phyloP scores from a whole-genome alignment of 768 basidiomycete species.

The Lanmaoa pseudosensibilis region DNA sequence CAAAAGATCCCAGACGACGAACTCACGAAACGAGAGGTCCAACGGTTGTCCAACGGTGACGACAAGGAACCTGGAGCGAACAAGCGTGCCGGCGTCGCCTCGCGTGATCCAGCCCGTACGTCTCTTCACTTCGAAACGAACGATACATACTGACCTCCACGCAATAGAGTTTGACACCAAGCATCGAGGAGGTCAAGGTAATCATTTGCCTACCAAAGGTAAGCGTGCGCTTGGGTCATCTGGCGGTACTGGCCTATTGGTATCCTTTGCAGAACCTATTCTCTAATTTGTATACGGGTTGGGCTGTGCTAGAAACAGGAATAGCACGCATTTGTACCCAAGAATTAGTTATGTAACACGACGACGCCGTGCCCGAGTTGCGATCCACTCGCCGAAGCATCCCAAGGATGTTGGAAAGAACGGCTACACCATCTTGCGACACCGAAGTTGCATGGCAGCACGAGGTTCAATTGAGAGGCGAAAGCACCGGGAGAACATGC shows the following conservation, averaged over 20 bases:
- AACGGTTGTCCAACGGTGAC: slow-evolving; percentile 13
- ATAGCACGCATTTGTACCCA: neutral
- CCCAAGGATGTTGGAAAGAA: no score
- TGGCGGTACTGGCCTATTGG: neutral
- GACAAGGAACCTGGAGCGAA: slow-evolving; percentile 25
- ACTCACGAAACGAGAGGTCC: slow-evolving; percentile 19
- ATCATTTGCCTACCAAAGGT: slow-evolving; percentile 9
- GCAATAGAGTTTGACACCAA: slow-evolving; percentile 17
- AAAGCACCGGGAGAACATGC: no score
- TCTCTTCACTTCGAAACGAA: neutral
- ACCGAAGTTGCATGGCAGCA: no score
- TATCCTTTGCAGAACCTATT: neutral
- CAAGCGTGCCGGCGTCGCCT: slow-evolving; percentile 31
- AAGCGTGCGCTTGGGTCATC: neutral
- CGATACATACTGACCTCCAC: neutral
- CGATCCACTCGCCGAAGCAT: no score
- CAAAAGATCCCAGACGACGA: slow-evolving; percentile 24
- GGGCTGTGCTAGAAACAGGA: neutral
- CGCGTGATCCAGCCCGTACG: slow-evolving; percentile 20
- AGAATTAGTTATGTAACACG: neutral
- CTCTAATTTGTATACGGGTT: neutral
- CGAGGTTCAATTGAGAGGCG: no score
- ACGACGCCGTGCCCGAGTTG: neutral
- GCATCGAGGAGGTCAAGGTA: slow-evolving; percentile 9
- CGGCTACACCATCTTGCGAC: no score